Evolutionary conservation across 208 protist species (phyloP), one percentile per base, ranked within the genome.

Genomic region (Vickermania ingenoplastis): DNA sequence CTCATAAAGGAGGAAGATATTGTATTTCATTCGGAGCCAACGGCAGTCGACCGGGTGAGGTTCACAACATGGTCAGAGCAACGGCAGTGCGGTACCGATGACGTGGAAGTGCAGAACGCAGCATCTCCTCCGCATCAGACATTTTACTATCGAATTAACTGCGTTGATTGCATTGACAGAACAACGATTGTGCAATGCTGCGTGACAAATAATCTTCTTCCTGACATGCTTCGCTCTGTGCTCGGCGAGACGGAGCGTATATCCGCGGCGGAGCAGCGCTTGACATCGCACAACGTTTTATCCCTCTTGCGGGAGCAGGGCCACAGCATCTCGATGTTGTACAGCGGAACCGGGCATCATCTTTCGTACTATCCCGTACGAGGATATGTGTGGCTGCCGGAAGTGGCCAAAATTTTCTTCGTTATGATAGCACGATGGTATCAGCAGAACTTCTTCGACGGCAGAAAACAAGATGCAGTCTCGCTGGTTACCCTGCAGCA

Each of bases 391-490:
- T 49, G 62, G 30, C 29, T 41, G 13, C 41, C 28, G 31, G 45
- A 48, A 21, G 30, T 13, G 26, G n/a, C 57, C 21, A 22, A 41
- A n/a, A 17, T 41, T 63, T 22, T 64, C 2, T 36, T 62, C n/a
- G 14, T 91, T 51, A 70, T 83, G 27, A 52, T 80, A n/a, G 63
- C 63, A 0, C 83, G 87, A 5, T 94, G 79, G 76, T 79, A 68
- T 27, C 75, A 81, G 45, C 82, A 94, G 59, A 89, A 90, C 59
- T 91, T 94, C 67, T 74, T 67, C 25, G 87, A 94, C 51, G 87
- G 87, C 11, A 53, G 53, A 1, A 91, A 91, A 63, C 87, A 94
- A 63, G 87, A 94, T 55, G 73, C 67, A 7, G 61, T 91, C 24
- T 81, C 81, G 25, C 68, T 94, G 1, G 5, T 91, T 13, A 94